Evolutionary conservation across 352 stramenopile species (phyloP), one percentile per base, ranked within the genome.

Genomic region (Phytophthora pinifolia): DNA sequence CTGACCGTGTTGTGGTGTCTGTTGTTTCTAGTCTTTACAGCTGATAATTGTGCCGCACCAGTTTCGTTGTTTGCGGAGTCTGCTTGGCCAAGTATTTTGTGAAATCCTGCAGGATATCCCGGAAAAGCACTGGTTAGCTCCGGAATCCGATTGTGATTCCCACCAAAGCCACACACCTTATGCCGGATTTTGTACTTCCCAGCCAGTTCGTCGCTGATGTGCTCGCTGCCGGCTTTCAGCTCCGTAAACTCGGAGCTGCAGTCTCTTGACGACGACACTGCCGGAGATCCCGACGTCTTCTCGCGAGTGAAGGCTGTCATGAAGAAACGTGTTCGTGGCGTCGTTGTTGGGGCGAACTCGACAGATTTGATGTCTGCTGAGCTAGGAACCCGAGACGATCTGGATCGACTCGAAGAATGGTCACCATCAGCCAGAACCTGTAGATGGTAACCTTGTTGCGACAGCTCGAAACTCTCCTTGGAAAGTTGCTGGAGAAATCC

Each of bases 381-480:
- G 22, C 56, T 71, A 20, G 51, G 47, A 12, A 72, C 29, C 32
- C 43, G 48, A 33, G 58, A 62, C 14, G 52, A 64, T 13, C 38
- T 53, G 15, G 47, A 62, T 20, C 41, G 42, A n/a, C 50, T 59
- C 18, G 51, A 44, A 12, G 39, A 48, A 10, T 41, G 17, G 17
- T 46, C 38, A 14, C 10, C 37, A 48, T 84, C 74, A 29, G 56
- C 67, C 13, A 86, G 44, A 12, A 66, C 59, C 62, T 83, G 67
- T 8, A 86, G 30, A 25, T 72, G 70, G 22, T 86, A 83, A 7
- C 65, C 77, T 54, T 85, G 62, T 49, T 88, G 77, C 4, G 75
- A 81, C 10, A 79, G 37, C 29, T 63, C 53, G 10, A 82, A 54
- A 15, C 70, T 75, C 17, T 83, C 65, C 30, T 73, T 69, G 9